These are phyloP conservation scores for Exidia glandulosa DNA, from an alignment of 768 basidiomycete species.

Conservation along the genomic window DNA sequence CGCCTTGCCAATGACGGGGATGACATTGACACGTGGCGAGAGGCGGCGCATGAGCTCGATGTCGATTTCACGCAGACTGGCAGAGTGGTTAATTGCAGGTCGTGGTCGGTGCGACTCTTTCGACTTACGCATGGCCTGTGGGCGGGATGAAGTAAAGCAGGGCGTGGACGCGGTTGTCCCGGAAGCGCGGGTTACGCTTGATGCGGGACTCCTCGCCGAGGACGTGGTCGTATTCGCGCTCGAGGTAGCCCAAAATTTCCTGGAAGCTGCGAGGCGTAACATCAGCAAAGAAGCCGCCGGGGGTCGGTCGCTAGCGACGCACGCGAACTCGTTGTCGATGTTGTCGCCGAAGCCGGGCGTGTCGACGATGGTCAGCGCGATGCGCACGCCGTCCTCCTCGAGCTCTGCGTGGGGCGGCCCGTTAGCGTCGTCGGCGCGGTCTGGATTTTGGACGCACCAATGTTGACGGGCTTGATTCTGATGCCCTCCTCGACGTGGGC, in stretches of 20 bases:
- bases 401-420: constrained; percentile 46
- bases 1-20: constrained; percentile 90
- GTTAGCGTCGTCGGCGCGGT: background rate
- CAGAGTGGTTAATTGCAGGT: background rate
- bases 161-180: constrained; percentile 95
- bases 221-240: constrained; percentile 98
- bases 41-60: constrained; percentile 98
- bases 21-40: constrained; percentile 96
- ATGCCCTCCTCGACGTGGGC: constrained; percentile 93
- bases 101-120: background rate
- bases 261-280: constrained; percentile 58
- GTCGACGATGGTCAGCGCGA: constrained; percentile 95
- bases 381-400: constrained; percentile 96
- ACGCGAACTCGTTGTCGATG: constrained; percentile 98
- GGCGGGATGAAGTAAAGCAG: constrained; percentile 97
- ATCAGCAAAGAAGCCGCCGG: background rate
- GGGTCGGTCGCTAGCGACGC: constrained; percentile 23
- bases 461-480: constrained; percentile 87
- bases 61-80: constrained; percentile 84
- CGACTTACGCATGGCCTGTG: constrained; percentile 64
- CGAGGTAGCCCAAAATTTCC: constrained; percentile 93
- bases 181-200: constrained; percentile 98
- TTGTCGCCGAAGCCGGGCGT: constrained; percentile 98
- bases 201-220: constrained; percentile 97
- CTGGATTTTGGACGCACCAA: constrained; percentile 52